A percentile compares a stretch with the other conserved stretches of the same genome.
Evolutionary conservation across 495 filamentous ascomycete genomes (phyloP).

Genomic region (Clohesyomyces aquaticus): DNA sequence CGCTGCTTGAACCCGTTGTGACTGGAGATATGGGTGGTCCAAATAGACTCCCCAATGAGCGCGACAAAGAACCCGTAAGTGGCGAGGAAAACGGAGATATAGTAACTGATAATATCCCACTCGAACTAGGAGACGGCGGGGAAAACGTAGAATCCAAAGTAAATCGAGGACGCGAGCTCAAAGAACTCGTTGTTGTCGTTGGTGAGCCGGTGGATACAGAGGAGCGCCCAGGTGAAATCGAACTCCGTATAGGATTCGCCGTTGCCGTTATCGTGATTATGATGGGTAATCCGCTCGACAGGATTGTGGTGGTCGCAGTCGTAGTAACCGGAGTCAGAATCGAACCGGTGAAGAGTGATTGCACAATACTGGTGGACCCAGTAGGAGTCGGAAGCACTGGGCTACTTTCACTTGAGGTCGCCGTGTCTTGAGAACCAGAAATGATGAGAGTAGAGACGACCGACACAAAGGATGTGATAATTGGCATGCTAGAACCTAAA

Average conservation of each 20-base stretch:
- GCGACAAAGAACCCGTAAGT: background rate
- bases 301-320: background rate
- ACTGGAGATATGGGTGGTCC: background rate
- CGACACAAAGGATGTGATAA: background rate
- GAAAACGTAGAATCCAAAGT: background rate
- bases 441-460: background rate
- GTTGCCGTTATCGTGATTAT: background rate
- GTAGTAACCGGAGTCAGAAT: background rate
- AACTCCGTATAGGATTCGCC: background rate
- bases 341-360: background rate
- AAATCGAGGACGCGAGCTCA: background rate
- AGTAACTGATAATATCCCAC: background rate
- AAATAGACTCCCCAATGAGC: background rate
- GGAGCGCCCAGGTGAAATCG: too few relatives aligned
- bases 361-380: background rate
- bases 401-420: background rate
- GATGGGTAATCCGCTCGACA: background rate
- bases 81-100: background rate
- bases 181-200: background rate
- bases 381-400: slow-evolving; percentile 2
- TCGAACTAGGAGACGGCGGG: background rate
- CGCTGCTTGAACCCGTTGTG: background rate
- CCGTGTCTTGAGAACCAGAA: background rate
- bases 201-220: background rate
- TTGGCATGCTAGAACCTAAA: background rate